Evolutionary conservation across 495 filamentous ascomycete genomes (phyloP).

Genomic region (Aspergillus incahuasiensis): DNA sequence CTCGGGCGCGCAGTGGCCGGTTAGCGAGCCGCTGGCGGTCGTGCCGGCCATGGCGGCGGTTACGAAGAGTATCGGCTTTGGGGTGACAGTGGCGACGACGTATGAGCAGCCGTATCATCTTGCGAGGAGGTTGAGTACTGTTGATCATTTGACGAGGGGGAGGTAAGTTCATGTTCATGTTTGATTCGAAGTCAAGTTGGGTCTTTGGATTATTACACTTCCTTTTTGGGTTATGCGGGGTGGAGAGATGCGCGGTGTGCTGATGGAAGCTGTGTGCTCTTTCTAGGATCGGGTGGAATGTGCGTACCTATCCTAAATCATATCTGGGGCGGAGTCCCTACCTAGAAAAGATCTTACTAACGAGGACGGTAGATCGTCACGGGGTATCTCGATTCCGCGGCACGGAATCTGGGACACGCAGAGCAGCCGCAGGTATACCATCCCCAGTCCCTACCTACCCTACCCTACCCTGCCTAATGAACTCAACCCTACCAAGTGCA

Average conservation of each 20-base stretch:
- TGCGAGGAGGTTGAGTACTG: conserved; percentile 57
- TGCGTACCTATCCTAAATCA: conserved; percentile 17
- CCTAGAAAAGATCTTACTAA: no score
- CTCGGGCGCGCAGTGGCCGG: conserved; percentile 64
- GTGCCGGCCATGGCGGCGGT: conserved; percentile 44
- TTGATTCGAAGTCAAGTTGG: no score
- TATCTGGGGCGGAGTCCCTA: no score
- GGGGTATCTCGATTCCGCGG: conserved; percentile 62
- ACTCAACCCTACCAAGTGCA: no score
- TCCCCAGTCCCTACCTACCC: neutral
- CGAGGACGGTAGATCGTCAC: conserved; percentile 58
- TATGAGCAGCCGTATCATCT: conserved; percentile 70
- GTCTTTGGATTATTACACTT: no score
- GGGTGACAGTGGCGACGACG: conserved; percentile 66
- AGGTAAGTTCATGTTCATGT: no score
- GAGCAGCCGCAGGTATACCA: conserved; percentile 44
- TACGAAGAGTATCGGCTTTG: conserved; percentile 62
- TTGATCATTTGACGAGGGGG: conserved; percentile 65
- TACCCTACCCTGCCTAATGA: no score
- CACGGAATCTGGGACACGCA: conserved; percentile 53
- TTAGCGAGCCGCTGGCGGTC: conserved; percentile 48
- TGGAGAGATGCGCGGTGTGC: no score
- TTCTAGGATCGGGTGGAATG: conserved; percentile 55
- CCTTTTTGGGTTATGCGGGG: no score
- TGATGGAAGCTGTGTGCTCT: neutral